phyloP scores from a whole-genome alignment of 345 rosid genomes.

The Moricandia moricandioides region DNA sequence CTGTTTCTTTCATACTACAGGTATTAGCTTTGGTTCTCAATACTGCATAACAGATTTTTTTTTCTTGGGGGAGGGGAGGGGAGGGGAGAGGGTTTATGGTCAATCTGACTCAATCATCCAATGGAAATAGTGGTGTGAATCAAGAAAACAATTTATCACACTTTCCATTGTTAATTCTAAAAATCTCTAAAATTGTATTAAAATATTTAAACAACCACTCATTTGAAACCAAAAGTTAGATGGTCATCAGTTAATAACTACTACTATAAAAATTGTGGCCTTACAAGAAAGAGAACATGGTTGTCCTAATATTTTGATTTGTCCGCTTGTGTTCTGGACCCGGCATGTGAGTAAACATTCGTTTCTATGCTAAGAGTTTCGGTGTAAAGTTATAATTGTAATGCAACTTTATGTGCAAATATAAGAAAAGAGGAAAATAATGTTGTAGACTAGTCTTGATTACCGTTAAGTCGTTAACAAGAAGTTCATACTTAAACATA shows the following conservation, averaged over 20 bases:
- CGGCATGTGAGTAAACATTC: background rate
- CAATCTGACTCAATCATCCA: background rate
- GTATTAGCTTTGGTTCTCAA: slow-evolving; percentile 30
- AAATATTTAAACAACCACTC: background rate
- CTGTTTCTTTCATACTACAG: slow-evolving; percentile 78
- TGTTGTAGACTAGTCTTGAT: background rate
- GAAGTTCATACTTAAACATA: background rate
- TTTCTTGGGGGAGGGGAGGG: background rate
- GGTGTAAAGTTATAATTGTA: background rate
- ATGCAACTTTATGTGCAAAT: background rate
- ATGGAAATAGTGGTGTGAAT: background rate
- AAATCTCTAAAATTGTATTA: background rate
- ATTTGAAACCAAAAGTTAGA: background rate
- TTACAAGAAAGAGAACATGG: background rate
- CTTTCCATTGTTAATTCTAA: background rate
- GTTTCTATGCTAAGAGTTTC: background rate
- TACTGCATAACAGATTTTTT: background rate
- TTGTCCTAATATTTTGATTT: background rate
- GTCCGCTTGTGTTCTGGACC: background rate
- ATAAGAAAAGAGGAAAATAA: background rate
- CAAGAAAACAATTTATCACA: background rate
- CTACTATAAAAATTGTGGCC: background rate
- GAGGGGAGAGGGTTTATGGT: background rate
- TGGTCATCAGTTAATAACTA: background rate
- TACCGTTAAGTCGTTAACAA: background rate